Conservation (phyloP, 495 filamentous ascomycete genomes). For the Tetracladium setigerum region DNA sequence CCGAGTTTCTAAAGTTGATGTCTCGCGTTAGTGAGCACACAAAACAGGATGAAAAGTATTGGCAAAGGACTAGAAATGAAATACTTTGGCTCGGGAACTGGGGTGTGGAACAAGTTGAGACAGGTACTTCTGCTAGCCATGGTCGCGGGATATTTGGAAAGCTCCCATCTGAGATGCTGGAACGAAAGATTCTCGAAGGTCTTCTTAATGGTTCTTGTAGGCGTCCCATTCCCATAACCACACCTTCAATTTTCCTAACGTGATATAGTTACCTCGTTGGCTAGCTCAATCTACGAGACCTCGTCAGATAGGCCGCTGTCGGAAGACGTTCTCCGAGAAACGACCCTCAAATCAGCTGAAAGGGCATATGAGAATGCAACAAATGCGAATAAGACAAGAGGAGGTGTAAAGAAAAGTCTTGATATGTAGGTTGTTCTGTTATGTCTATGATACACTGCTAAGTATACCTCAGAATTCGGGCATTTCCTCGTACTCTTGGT, state of each 20-base stretch:
- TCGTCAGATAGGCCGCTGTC: slow-evolving; percentile 42
- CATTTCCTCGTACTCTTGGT: slow-evolving; percentile 59
- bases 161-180: slow-evolving; percentile 54
- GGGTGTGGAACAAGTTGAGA: slow-evolving; percentile 44
- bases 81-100: slow-evolving; percentile 79
- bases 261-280: slow-evolving; percentile 56
- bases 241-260: not conserved
- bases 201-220: slow-evolving; percentile 63
- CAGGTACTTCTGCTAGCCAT: slow-evolving; percentile 23
- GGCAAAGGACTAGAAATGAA: slow-evolving; percentile 56
- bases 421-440: slow-evolving; percentile 47
- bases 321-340: slow-evolving; percentile 47
- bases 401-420: slow-evolving; percentile 74
- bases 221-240: slow-evolving; percentile 9
- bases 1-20: slow-evolving; percentile 56
- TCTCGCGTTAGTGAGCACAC: slow-evolving; percentile 32
- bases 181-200: slow-evolving; percentile 67
- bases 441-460: not conserved
- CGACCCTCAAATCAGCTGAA: slow-evolving; percentile 61
- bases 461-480: slow-evolving; percentile 45
- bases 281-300: slow-evolving; percentile 61
- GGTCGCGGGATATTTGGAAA: slow-evolving; percentile 61
- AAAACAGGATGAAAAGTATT: slow-evolving; percentile 57
- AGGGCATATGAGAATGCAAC: slow-evolving; percentile 81
- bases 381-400: slow-evolving; percentile 77